Evolutionary conservation across 2,329 filamentous ascomycete species (phyloP), one percentile per base, ranked within the genome.

Genomic region (Tolypocladium nubicola): DNA sequence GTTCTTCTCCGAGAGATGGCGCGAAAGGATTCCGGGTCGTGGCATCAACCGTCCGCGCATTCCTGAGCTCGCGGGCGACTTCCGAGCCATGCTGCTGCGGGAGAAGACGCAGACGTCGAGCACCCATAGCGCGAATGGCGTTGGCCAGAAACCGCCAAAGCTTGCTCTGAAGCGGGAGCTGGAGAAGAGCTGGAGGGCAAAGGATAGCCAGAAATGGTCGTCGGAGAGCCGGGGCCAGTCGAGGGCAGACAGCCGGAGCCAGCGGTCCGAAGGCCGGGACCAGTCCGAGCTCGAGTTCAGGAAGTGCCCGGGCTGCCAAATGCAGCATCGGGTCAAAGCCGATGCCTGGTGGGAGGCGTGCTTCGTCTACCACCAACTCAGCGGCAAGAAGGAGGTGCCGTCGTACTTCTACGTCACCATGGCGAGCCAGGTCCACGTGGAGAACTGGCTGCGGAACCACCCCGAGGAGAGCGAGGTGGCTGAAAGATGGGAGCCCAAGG

Each of bases 281-380:
- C 16, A 21, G 40, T 21, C 40, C 40, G 40, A 41, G 19, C 4
- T 6, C 0, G 40, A 41, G 40, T 41, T 21, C 10, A 21, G 8
- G 40, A 41, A 11, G 40, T 41, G 40, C 40, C 40, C 40, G 9
- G 40, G 40, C 4, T 41, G 40, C 19, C 45, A 56, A 14, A 2
- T 59, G 54, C 53, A 6, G 33, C 59, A 61, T 49, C 35, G 49
- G 10, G 39, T 59, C 16, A 57, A 56, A 37, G 56, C n/a, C 16
- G 59, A 61, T 14, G 59, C 59, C 23, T 61, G 59, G 59, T 61
- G 59, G 59, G 59, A 61, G 39, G 55, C 49, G 23, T 61, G 59
- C 38, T 61, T 52, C 40, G 45, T 61, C 11, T 61, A 57, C 53
- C 56, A 53, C 50, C 35, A 56, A 23, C 49, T 61, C 43, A 53